Conservation (phyloP, 257 asterid genomes). For the Solanum tarapatanum region DNA sequence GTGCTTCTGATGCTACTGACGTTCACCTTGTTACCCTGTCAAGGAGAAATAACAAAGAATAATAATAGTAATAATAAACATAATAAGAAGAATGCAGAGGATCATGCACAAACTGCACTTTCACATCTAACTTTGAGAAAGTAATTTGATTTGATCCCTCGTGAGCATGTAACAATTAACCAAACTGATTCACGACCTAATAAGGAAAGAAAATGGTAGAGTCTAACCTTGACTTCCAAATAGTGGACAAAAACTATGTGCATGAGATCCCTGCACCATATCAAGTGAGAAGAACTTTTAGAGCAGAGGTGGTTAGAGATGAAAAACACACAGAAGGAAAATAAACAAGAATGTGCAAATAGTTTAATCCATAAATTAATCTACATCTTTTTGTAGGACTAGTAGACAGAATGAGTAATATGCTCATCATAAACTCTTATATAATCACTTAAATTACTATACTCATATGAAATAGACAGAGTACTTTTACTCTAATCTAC, state of each 20-base stretch:
- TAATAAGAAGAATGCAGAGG: not conserved
- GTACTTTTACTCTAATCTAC: not conserved
- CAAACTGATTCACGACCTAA: not conserved
- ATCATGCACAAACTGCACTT: not conserved
- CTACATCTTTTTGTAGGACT: not conserved
- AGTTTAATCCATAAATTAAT: not conserved
- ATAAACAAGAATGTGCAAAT: not conserved
- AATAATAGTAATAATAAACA: not conserved
- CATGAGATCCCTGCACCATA: constrained; percentile 87
- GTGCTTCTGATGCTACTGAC: constrained; percentile 33
- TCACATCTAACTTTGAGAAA: not conserved
- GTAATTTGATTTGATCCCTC: not conserved
- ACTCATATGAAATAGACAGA: not conserved
- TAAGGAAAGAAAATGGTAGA: not conserved
- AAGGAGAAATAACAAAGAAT: not conserved
- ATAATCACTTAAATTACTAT: not conserved
- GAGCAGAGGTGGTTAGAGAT: not conserved
- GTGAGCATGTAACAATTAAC: not conserved
- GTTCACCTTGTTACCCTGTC: constrained; percentile 73
- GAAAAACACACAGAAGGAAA: not conserved
- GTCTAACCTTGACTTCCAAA: constrained; percentile 91
- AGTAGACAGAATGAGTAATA: not conserved
- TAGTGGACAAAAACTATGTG: constrained; percentile 97
- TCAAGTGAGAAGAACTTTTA: constrained; percentile 17
- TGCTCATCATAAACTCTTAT: not conserved